A percentile compares a stretch with the other conserved stretches of the same genome.
phyloP scores from a whole-genome alignment of 1,284 basidiomycete species.

The Heimioporus punctisporus region DNA sequence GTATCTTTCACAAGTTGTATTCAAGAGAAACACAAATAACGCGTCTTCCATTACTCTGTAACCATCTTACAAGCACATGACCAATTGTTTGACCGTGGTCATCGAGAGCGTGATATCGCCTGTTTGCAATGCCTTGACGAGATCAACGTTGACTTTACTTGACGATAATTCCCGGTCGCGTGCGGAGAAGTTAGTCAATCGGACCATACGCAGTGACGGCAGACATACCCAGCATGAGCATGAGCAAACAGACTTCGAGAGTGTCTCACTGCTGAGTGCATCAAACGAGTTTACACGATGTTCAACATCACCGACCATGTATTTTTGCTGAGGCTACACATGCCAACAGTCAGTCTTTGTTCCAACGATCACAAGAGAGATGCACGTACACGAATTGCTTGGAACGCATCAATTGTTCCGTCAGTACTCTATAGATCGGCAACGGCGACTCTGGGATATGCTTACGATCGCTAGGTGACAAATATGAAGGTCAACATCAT shows the following conservation, averaged over 20 bases:
- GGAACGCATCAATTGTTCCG: constrained; percentile 60
- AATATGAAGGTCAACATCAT: too few relatives aligned
- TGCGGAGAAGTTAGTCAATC: constrained; percentile 37
- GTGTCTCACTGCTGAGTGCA: constrained; percentile 86
- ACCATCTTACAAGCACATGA: constrained; percentile 35
- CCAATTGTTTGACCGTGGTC: constrained; percentile 85
- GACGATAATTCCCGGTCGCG: constrained; percentile 73
- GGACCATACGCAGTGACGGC: too few relatives aligned
- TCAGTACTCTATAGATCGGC: too few relatives aligned
- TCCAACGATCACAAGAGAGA: not conserved
- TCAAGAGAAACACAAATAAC: too few relatives aligned
- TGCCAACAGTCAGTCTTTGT: not conserved
- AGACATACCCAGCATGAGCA: constrained; percentile 67
- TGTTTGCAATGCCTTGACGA: constrained; percentile 74
- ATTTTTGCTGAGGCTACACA: constrained; percentile 77
- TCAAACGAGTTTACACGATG: constrained; percentile 95
- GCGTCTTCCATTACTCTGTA: too few relatives aligned
- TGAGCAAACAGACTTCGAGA: constrained; percentile 72
- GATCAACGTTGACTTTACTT: constrained; percentile 78
- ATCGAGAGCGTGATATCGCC: constrained; percentile 90
- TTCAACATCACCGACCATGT: constrained; percentile 88
- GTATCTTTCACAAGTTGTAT: too few relatives aligned
- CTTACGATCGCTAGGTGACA: too few relatives aligned
- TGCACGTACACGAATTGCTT: constrained; percentile 72
- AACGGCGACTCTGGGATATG: too few relatives aligned